Base-by-base conservation (phyloP, 148 eudicot genomes). In the Arctostaphylos glauca region DNA sequence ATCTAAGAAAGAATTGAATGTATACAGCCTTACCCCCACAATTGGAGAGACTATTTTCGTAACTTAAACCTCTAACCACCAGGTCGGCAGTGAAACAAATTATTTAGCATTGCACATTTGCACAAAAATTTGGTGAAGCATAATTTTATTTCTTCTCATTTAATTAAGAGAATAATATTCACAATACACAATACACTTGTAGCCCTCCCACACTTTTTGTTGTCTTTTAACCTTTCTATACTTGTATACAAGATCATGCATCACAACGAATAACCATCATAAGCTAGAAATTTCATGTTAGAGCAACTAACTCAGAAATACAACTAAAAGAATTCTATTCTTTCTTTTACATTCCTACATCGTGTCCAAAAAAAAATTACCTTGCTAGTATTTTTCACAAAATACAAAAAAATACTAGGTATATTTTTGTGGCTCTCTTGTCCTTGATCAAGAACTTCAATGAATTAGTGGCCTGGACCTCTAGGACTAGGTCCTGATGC, bases 401-500 rank as follows among this genome's bases (percentile, higher is more conserved):
- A 31, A 31, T 31, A 62, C 3, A 62, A 6, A 8, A 21, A 23
- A 64, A 62, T 8, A 9, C n/a, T n/a, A 62, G 23, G 68, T 64
- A 9, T 64, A 10, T 64, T 64, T 5, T 21, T 64, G 68, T 14
- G 14, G 41, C 68, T 64, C 14, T 9, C 38, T 21, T 23, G 68
- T 64, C 68, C 68, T 16, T 23, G n/a, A n/a, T n/a, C 68, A 64
- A 23, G 14, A 64, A 64, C 68, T 64, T 64, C 68, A n/a, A 56
- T 16, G 62, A 14, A 47, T 6, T 31, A 79, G 72, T 83, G 85
- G 38, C 85, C 85, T 10, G 77, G 85, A 5, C 85, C 85, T 54
- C 18, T 83, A 47, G 85, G 81, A 52, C 85, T 83, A 5, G 85
- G 85, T 41, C 85, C 85, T 1, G 85, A 83, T 5, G 81, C 70